These are phyloP conservation scores for Alternaria atra DNA, from an alignment of 2,329 filamentous ascomycete genomes.

Conservation along the genomic window DNA sequence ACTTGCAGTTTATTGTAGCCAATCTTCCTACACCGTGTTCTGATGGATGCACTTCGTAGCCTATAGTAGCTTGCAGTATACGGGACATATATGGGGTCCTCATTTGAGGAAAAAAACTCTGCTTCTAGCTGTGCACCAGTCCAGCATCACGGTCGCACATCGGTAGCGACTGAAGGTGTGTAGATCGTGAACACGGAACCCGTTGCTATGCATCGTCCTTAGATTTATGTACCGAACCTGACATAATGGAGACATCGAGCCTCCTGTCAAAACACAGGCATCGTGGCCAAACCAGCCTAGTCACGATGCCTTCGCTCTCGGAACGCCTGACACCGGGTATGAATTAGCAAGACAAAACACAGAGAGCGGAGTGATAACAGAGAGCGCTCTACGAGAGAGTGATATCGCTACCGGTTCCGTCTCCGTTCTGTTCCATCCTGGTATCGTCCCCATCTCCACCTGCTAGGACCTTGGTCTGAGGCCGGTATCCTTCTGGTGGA, in stretches of 20 bases:
- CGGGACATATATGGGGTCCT: not conserved
- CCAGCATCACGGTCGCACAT: not conserved
- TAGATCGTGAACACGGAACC: not conserved
- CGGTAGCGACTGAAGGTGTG: not conserved
- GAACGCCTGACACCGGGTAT: slow-evolving; percentile 12
- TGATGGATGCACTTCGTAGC: not conserved
- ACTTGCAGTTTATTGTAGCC: not conserved
- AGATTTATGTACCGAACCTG: not conserved
- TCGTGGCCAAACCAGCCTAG: not conserved
- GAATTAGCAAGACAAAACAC: slow-evolving; percentile 1
- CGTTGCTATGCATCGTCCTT: not conserved
- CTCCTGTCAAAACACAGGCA: not conserved
- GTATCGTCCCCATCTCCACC: slow-evolving; percentile 50
- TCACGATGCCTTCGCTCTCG: not conserved
- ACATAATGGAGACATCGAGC: not conserved
- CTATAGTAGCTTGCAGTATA: not conserved
- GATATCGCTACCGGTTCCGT: slow-evolving; percentile 45
- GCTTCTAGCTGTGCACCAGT: not conserved
- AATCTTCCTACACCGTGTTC: not conserved
- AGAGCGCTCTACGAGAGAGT: slow-evolving; percentile 39
- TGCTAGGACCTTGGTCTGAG: slow-evolving; percentile 49
- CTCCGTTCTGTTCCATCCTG: slow-evolving; percentile 50
- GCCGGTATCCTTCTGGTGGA: slow-evolving; percentile 52
- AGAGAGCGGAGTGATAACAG: not conserved
- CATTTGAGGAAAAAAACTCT: not conserved